Evolutionary conservation across 192 early-diverging fungal species (phyloP), one percentile per base, ranked within the genome.

Genomic region (Rhizoclosmatium sp.): DNA sequence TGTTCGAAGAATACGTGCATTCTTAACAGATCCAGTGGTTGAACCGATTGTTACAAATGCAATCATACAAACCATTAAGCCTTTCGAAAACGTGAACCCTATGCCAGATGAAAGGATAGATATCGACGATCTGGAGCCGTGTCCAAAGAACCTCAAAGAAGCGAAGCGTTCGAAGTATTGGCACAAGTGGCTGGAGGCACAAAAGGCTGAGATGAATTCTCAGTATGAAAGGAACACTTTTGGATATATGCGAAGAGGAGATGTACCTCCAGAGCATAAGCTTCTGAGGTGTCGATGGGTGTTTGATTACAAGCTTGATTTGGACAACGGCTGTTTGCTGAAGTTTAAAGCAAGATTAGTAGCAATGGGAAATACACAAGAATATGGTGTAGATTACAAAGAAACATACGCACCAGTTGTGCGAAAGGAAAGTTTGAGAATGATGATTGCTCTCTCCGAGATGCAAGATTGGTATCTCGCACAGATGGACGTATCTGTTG

Each of bases 321-420:
- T 75, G 40, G 47, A 39, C 3, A 66, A 76, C 51, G 67, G 68
- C 4, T 42, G 31, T 41, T 47, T 78, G n/a, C 31, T 69, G 68
- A 66, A 58, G 44, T 78, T 78, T 72, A 86, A 86, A 64, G 82
- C 85, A 46, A 78, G 82, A 44, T 45, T 80, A 23, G 82, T 84
- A 31, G 80, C 79, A 2, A 39, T 70, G 16, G 85, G 82, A n/a
- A 85, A 74, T 59, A 70, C 49, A 4, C 85, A 86, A 62, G 10
- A 71, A 42, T 3, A 75, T 4, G 85, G 85, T 14, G 49, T 84
- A 2, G 85, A 86, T 58, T 86, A 84, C 66, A 64, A 59, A 2
- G 78, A 86, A 46, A 82, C 77, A 3, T 82, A 60, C 65, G 58
- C 85, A 39, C 85, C 85, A 12, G 77, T 71, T 23, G 42, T 71